Evolutionary conservation across 805 yeast species (phyloP).

Genomic region (Pichia cephalocereana): DNA sequence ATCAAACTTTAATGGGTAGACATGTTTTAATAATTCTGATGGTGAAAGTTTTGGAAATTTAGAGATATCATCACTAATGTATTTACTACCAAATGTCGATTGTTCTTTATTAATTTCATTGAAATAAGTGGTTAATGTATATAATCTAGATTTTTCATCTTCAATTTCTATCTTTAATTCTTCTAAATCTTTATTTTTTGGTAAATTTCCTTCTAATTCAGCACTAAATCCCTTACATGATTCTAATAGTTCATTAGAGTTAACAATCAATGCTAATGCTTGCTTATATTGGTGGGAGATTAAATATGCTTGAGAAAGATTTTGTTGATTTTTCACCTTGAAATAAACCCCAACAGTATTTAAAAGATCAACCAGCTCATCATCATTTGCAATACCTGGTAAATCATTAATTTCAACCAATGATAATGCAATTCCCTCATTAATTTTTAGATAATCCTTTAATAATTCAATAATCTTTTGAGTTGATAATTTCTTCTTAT

Average conservation of each 20-base stretch:
- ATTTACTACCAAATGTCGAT: slow-evolving; percentile 9
- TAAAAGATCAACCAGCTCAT: slow-evolving; percentile 49
- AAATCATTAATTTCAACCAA: slow-evolving; percentile 58
- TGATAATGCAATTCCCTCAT: slow-evolving; percentile 42
- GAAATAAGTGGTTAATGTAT: slow-evolving; percentile 41
- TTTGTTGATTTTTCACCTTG: slow-evolving; percentile 32
- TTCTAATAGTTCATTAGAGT: slow-evolving; percentile 18
- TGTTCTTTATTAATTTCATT: slow-evolving; percentile 14
- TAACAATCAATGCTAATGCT: slow-evolving; percentile 36
- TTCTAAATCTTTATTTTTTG: slow-evolving; percentile 28
- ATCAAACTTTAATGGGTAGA: slow-evolving; percentile 24
- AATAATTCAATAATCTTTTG: slow-evolving; percentile 22
- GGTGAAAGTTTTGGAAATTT: slow-evolving; percentile 23
- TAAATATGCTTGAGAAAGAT: slow-evolving; percentile 38
- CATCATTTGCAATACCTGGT: slow-evolving; percentile 90
- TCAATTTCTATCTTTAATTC: slow-evolving; percentile 17
- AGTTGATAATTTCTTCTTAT: slow-evolving; percentile 13
- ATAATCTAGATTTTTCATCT: slow-evolving; percentile 24
- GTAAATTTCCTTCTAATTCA: slow-evolving; percentile 27
- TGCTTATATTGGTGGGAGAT: slow-evolving; percentile 33
- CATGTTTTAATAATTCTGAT: slow-evolving; percentile 22
- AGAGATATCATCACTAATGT: slow-evolving; percentile 21
- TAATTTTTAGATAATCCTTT: slow-evolving; percentile 40
- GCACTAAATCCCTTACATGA: neutral
- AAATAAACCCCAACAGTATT: slow-evolving; percentile 40